phyloP scores from a whole-genome alignment of 768 basidiomycete species.

The Termitomyces titanicus region DNA sequence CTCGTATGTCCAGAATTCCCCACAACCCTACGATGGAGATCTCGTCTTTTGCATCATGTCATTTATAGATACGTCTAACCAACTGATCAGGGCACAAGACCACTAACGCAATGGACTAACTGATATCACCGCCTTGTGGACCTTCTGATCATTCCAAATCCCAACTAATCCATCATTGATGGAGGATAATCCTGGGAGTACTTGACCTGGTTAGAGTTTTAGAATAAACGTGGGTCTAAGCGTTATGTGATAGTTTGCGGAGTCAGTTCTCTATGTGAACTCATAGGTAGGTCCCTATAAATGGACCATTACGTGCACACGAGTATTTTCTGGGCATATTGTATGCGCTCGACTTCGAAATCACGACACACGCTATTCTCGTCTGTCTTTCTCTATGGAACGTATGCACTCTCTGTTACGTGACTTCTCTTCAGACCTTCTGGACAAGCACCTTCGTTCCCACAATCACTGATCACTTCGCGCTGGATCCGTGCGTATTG shows the following conservation, averaged over 20 bases:
- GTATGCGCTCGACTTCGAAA: not conserved
- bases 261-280: not conserved
- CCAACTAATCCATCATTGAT: not conserved
- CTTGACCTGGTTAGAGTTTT: not conserved
- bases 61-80: not conserved
- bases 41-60: not conserved
- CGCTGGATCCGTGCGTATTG: no score
- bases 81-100: conserved; percentile 4
- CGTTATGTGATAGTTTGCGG: not conserved
- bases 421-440: no score
- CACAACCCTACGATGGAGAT: not conserved
- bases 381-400: not conserved
- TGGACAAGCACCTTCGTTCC: no score
- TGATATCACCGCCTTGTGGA: not conserved
- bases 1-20: not conserved
- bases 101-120: not conserved
- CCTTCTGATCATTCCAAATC: not conserved
- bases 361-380: not conserved
- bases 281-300: not conserved
- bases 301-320: not conserved
- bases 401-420: no score
- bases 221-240: not conserved
- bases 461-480: no score
- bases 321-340: not conserved
- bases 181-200: not conserved